Evolutionary conservation across 2,329 filamentous ascomycete genomes (phyloP), one percentile per base, ranked within the genome.

Genomic region (Leptographium lundbergii): DNA sequence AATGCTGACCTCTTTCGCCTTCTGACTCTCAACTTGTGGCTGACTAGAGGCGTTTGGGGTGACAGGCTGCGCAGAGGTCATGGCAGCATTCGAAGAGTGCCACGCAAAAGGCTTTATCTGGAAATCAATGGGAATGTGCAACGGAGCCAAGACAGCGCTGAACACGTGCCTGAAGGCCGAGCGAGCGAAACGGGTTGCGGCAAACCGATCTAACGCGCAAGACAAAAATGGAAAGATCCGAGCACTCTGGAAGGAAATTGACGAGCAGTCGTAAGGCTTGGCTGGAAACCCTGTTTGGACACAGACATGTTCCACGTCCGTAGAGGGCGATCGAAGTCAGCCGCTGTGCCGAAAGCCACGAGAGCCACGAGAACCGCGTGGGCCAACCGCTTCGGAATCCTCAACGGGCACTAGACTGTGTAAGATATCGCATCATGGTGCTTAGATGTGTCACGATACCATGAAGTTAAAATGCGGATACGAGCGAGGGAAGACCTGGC

Each of bases 51-150:
- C 25, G 22, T 36, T 24, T 19, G 24, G 14, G 34, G 22, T 52
- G 24, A 57, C 68, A 99, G 94, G 87, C 68, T 99, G 94, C 81
- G 89, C 92, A 73, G 91, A 95, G 66, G 84, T 99, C 71, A 96
- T 97, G 84, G 86, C 79, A 56, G 88, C 89, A 54, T 89, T 99
- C 65, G 94, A 97, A 69, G 90, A 96, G 77, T 99, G 94, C 76
- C 94, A 99, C 70, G 88, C 89, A 36, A 82, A 81, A 61, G 94
- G 94, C 58, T 99, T 99, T 74, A 74, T 99, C 60, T 91, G 88
- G 82, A 96, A 96, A 74, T 85, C 89, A 1, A 76, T 89, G 62
- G 94, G 94, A 59, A 89, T 88, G 77, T 99, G 94, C 81, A 97
- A 90, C 72, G 81, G 86, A 48, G 81, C 87, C 63, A 99, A 99